Percentiles rank a stretch among this genome's conserved stretches.
phyloP scores from a whole-genome alignment of 176 grass and related monocot species.

The Oryza officinalis region DNA sequence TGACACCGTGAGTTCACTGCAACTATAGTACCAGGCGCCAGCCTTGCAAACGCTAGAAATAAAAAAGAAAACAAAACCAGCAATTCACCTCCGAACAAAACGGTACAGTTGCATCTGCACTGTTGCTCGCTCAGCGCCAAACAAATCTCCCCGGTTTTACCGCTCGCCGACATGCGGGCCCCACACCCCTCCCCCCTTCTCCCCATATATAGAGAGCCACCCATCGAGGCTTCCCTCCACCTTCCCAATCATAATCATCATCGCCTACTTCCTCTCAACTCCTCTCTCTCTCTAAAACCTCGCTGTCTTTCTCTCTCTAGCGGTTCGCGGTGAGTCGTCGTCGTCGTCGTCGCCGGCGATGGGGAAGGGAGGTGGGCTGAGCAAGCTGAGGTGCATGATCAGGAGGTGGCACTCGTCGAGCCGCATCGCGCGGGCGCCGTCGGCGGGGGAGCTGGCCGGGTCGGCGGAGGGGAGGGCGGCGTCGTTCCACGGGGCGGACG shows the following conservation, averaged over 20 bases:
- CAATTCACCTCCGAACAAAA: conserved; percentile 2
- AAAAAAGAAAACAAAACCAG: background rate
- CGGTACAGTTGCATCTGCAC: conserved; percentile 24
- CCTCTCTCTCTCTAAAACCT: background rate
- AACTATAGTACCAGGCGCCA: background rate
- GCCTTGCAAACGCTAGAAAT: background rate
- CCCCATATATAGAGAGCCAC: background rate
- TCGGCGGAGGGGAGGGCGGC: background rate
- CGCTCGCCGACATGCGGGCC: conserved; percentile 12
- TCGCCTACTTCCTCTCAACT: background rate
- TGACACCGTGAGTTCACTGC: background rate
- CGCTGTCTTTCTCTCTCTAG: background rate
- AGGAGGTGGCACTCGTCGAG: conserved; percentile 76
- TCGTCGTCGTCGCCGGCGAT: background rate
- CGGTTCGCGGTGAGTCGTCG: background rate
- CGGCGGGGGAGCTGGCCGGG: background rate
- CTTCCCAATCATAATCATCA: background rate
- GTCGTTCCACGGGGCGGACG: conserved; percentile 65
- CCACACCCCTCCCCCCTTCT: background rate
- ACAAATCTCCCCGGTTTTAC: background rate
- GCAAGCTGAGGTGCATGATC: conserved; percentile 76
- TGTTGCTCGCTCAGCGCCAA: conserved; percentile 23
- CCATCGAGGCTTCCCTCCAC: background rate
- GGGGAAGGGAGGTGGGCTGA: conserved; percentile 57
- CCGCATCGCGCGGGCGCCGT: conserved; percentile 43